These are phyloP conservation scores for Pichia sp. DNA, from an alignment of 1,139 yeast genomes.

Conservation along the genomic window DNA sequence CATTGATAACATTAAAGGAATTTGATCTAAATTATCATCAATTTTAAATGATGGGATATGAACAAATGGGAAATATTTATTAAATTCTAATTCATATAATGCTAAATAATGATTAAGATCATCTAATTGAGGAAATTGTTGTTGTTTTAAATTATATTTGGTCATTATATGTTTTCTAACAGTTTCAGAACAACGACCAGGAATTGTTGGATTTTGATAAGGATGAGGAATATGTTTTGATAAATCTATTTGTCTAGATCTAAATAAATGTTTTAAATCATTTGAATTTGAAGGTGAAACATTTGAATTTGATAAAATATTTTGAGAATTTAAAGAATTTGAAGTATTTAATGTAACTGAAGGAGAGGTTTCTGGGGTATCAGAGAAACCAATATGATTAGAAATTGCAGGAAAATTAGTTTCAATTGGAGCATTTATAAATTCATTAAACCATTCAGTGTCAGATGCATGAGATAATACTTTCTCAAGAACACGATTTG, in stretches of 20 bases:
- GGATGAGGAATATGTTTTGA: constrained; percentile 35
- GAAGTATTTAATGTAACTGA: constrained; percentile 3
- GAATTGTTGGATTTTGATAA: constrained; percentile 25
- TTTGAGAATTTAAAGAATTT: constrained; percentile 19
- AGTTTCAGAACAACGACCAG: constrained; percentile 41
- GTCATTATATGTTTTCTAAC: constrained; percentile 49
- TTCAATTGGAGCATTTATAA: constrained; percentile 58
- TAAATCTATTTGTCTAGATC: constrained; percentile 56
- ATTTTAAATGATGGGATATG: constrained; percentile 63
- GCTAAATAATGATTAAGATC: constrained; percentile 71
- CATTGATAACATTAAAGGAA: constrained; percentile 74
- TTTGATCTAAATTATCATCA: constrained; percentile 53
- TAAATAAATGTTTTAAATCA: constrained; percentile 50
- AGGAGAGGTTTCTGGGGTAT: constrained; percentile 32
- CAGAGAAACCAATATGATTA: constrained; percentile 56
- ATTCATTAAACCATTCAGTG: constrained; percentile 60
- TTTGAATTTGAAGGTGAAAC: constrained; percentile 15
- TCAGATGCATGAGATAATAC: constrained; percentile 16
- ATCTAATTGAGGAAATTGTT: constrained; percentile 66
- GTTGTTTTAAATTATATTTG: constrained; percentile 43
- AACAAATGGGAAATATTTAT: constrained; percentile 75
- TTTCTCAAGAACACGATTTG: constrained; percentile 15
- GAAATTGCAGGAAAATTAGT: constrained; percentile 42
- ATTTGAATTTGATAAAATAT: constrained; percentile 4
- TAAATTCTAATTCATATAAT: constrained; percentile 67